Evolutionary conservation across 148 eudicot species (phyloP).

Genomic region (Rheum nobile): DNA sequence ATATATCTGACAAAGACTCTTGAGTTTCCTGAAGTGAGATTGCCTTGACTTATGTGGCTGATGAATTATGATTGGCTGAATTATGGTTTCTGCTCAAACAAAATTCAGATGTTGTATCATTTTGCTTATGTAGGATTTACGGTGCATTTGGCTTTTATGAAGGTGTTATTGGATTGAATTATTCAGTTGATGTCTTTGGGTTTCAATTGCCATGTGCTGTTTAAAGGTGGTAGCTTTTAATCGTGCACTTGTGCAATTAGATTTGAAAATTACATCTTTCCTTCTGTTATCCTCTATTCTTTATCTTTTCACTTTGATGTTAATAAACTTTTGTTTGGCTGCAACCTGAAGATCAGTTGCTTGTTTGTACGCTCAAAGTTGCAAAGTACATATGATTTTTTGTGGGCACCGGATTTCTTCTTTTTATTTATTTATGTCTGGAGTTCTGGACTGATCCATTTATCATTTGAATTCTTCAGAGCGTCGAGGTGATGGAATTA

Average conservation of each 20-base stretch:
- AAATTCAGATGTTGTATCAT: not conserved
- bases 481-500: constrained; percentile 42
- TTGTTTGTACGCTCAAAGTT: not conserved
- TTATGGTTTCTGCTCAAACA: not conserved
- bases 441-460: not conserved
- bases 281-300: not conserved
- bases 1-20: not conserved
- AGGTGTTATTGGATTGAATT: not conserved
- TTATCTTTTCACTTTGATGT: not conserved
- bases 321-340: not conserved
- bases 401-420: not conserved
- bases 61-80: not conserved
- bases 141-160: not conserved
- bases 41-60: not conserved
- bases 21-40: not conserved
- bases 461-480: constrained; percentile 27
- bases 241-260: not conserved
- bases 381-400: not conserved
- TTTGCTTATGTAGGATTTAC: not conserved
- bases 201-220: not conserved
- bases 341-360: not conserved
- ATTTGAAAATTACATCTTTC: not conserved
- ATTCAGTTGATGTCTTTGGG: not conserved
- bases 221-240: not conserved
- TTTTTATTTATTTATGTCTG: not conserved